Conservation (phyloP, 1,284 basidiomycete genomes). For the Mycosarcoma maydis region DNA sequence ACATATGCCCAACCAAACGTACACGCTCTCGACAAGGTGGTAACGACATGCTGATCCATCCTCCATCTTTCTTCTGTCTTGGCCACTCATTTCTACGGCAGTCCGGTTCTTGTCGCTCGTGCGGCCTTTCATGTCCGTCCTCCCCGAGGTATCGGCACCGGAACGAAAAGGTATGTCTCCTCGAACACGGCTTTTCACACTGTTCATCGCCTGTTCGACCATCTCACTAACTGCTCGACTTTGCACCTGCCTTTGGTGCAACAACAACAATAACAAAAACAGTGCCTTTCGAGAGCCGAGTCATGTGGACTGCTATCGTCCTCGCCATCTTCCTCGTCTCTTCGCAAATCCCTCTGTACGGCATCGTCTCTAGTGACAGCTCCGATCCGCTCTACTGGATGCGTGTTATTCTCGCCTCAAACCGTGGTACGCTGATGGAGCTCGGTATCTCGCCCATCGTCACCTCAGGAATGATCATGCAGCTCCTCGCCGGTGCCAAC, state of each 20-base stretch:
- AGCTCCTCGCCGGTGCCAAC: constrained; percentile 95
- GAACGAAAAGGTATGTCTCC: constrained; percentile 62
- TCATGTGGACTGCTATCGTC: constrained; percentile 67
- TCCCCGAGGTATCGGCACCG: constrained; percentile 66
- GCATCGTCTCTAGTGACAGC: constrained; percentile 66
- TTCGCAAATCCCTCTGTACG: constrained; percentile 66
- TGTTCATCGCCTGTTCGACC: neutral
- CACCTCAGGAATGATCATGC: constrained; percentile 98
- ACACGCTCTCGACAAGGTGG: neutral
- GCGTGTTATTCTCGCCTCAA: constrained; percentile 97
- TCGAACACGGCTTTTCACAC: neutral
- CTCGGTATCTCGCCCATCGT: constrained; percentile 97
- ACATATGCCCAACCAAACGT: neutral
- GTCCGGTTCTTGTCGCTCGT: constrained; percentile 67
- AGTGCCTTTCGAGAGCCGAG: constrained; percentile 65
- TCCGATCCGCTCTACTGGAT: constrained; percentile 97
- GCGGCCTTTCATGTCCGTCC: constrained; percentile 66
- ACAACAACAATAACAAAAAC: too few relatives aligned
- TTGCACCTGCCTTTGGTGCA: neutral
- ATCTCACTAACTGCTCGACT: constrained; percentile 1
- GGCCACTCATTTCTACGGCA: constrained; percentile 20
- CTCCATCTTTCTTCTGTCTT: neutral
- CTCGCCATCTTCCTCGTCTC: constrained; percentile 66
- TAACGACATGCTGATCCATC: constrained; percentile 13
- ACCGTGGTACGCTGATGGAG: constrained; percentile 98